phyloP scores from a whole-genome alignment of 176 grass and related monocot species.

The Aegilops longissima region DNA sequence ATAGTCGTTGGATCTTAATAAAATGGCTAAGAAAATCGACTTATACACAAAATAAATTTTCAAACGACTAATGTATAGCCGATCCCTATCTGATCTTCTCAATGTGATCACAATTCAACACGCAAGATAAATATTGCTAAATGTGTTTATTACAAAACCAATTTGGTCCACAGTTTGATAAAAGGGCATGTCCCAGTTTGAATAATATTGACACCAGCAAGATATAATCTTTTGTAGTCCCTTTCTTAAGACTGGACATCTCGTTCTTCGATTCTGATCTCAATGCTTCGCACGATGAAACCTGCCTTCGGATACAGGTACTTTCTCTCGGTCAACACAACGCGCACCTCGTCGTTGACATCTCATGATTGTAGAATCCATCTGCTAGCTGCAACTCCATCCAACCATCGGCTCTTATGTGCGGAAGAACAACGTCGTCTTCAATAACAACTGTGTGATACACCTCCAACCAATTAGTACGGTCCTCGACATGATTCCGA shows the following conservation, averaged over 20 bases:
- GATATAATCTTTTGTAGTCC: background rate
- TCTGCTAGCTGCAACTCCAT: conserved; percentile 36
- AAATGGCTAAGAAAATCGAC: too few relatives aligned
- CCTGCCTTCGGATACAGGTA: conserved; percentile 25
- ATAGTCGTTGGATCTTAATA: too few relatives aligned
- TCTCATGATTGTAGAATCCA: conserved; percentile 40
- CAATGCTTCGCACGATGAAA: background rate
- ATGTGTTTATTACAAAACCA: too few relatives aligned
- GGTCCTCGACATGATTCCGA: background rate
- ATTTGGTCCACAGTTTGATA: too few relatives aligned
- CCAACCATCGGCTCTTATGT: conserved; percentile 23
- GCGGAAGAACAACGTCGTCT: background rate
- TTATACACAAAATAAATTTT: too few relatives aligned
- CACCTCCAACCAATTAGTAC: accelerated
- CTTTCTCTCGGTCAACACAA: conserved; percentile 35
- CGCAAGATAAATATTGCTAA: too few relatives aligned
- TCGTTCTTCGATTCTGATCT: background rate
- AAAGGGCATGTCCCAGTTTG: too few relatives aligned
- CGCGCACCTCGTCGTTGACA: conserved; percentile 50
- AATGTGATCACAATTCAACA: too few relatives aligned
- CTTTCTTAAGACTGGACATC: background rate
- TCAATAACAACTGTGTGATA: background rate
- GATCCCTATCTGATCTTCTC: too few relatives aligned
- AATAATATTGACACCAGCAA: too few relatives aligned
- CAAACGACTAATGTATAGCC: too few relatives aligned